A percentile compares a stretch with the other conserved stretches of the same genome.
phyloP scores from a whole-genome alignment of 768 basidiomycete species.

The Trametes cubensis region DNA sequence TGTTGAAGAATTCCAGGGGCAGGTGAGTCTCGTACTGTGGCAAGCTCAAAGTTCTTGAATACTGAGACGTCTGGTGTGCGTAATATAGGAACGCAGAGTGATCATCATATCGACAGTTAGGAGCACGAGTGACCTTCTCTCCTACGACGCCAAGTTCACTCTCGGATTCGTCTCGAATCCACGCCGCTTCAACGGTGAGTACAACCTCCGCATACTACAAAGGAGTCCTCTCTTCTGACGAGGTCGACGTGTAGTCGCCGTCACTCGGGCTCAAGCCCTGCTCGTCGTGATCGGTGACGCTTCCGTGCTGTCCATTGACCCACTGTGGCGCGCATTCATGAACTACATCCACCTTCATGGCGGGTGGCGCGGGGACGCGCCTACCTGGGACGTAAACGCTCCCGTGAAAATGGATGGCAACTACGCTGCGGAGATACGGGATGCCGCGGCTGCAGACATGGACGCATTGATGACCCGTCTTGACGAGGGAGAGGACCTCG shows the following conservation, averaged over 20 bases:
- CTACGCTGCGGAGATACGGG: conserved; percentile 40
- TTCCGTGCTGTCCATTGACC: conserved; percentile 56
- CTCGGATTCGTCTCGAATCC: conserved; percentile 40
- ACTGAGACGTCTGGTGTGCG: no score
- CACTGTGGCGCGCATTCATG: conserved; percentile 61
- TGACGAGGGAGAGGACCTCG: conserved; percentile 18
- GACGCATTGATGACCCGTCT: conserved; percentile 38
- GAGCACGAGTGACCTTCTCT: conserved; percentile 34
- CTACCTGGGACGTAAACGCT: conserved; percentile 37
- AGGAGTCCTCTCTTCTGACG: no score
- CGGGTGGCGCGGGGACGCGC: conserved; percentile 54
- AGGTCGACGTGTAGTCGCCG: conserved; percentile 47
- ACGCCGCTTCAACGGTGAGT: conserved; percentile 51
- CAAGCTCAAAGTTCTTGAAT: no score
- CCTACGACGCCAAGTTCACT: conserved; percentile 32
- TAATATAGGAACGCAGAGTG: conserved; percentile 38
- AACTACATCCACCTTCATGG: conserved; percentile 53
- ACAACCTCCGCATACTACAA: no score
- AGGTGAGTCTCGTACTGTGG: conserved; percentile 30
- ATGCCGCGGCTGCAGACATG: conserved; percentile 38
- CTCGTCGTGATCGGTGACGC: conserved; percentile 68
- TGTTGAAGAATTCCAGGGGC: conserved; percentile 47
- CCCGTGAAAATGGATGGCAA: conserved; percentile 42
- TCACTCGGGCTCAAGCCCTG: conserved; percentile 67
- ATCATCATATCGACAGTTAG: conserved; percentile 44